phyloP scores from a whole-genome alignment of 768 basidiomycete genomes.

The Lactifluus rugatus region DNA sequence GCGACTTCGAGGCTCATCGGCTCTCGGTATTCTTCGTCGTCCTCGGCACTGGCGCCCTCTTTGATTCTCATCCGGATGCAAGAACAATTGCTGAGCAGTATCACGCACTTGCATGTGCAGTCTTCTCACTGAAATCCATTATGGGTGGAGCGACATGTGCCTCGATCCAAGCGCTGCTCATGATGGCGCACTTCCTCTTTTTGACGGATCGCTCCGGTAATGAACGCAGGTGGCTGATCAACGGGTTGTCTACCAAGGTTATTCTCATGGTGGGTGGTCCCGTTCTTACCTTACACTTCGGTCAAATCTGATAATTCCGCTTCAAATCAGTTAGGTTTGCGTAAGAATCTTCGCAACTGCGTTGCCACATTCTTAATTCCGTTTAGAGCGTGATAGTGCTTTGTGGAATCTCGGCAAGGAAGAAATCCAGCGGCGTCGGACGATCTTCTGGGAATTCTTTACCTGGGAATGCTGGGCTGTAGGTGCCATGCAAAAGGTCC shows the following conservation, averaged over 20 bases:
- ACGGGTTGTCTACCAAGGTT: constrained; percentile 35
- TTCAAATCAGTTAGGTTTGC: constrained; percentile 39
- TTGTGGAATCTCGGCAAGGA: constrained; percentile 37
- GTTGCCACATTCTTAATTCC: neutral
- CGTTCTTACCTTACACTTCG: neutral
- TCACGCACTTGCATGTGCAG: constrained; percentile 39
- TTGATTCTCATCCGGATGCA: constrained; percentile 30
- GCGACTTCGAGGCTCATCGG: constrained; percentile 34
- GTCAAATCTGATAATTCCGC: neutral
- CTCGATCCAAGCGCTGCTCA: constrained; percentile 39
- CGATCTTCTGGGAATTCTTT: constrained; percentile 46
- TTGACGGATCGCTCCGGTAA: constrained; percentile 34
- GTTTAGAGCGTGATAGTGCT: constrained; percentile 42
- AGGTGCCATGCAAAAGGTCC: neutral
- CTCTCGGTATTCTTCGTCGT: constrained; percentile 46
- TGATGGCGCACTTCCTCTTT: constrained; percentile 35
- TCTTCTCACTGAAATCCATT: constrained; percentile 38
- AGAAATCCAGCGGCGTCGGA: constrained; percentile 38
- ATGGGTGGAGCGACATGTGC: constrained; percentile 36
- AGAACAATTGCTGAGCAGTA: constrained; percentile 32
- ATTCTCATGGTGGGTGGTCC: constrained; percentile 34
- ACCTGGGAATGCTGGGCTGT: constrained; percentile 38
- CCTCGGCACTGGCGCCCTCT: constrained; percentile 38
- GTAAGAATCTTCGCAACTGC: constrained; percentile 27
- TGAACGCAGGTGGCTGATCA: constrained; percentile 41